phyloP scores from a whole-genome alignment of 441 rosid species.

The Hura crepitans region DNA sequence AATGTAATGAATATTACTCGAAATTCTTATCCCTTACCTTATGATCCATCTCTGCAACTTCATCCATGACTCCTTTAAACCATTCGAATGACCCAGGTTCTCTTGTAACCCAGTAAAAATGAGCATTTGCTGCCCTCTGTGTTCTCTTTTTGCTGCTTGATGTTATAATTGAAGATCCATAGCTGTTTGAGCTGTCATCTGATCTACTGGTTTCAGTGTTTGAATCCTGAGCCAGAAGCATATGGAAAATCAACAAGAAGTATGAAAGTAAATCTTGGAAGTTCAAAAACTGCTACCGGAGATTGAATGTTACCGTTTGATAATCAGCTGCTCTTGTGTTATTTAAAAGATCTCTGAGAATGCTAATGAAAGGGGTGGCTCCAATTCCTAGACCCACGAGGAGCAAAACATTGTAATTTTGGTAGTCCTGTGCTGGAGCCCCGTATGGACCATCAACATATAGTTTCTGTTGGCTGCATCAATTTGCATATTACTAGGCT shows the following conservation, averaged over 20 bases:
- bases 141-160: slow-evolving; percentile 52
- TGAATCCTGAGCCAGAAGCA: slow-evolving; percentile 38
- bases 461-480: slow-evolving; percentile 68
- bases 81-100: slow-evolving; percentile 91
- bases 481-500: background rate
- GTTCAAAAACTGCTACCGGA: background rate
- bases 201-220: slow-evolving; percentile 61
- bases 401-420: slow-evolving; percentile 81
- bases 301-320: slow-evolving; percentile 43
- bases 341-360: slow-evolving; percentile 76
- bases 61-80: slow-evolving; percentile 96
- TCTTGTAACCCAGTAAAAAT: slow-evolving; percentile 95
- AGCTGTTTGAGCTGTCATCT: slow-evolving; percentile 67
- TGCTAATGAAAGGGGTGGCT: slow-evolving; percentile 95
- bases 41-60: slow-evolving; percentile 84
- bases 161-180: slow-evolving; percentile 53
- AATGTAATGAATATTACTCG: background rate
- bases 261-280: background rate
- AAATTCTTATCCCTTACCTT: slow-evolving; percentile 40
- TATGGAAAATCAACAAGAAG: slow-evolving; percentile 5
- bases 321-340: slow-evolving; percentile 65
- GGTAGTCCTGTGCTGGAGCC: slow-evolving; percentile 95
- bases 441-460: slow-evolving; percentile 95
- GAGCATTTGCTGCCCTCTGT: slow-evolving; percentile 55
- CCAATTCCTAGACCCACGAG: slow-evolving; percentile 96